These are phyloP conservation scores for Petrea volubilis DNA, from an alignment of 257 asterid species.

Conservation along the genomic window DNA sequence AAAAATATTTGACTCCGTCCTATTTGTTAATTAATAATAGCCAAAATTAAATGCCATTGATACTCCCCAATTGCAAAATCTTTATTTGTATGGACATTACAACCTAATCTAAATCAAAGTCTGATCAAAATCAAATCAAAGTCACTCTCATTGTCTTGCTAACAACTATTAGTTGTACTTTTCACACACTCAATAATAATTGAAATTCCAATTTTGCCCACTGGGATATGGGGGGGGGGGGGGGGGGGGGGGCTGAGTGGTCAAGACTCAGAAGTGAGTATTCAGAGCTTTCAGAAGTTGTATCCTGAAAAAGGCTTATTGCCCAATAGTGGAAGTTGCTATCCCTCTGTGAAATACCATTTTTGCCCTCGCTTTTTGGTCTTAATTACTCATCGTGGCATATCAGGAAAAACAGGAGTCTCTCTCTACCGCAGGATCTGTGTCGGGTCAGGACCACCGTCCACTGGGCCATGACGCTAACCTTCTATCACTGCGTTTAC, in stretches of 20 bases:
- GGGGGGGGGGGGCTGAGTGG: not conserved
- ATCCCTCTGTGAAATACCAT: not conserved
- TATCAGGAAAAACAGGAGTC: slow-evolving; percentile 27
- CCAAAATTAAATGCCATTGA: not conserved
- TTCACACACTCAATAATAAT: not conserved
- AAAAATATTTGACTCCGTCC: too few relatives aligned
- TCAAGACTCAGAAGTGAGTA: slow-evolving; percentile 23
- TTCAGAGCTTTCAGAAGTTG: slow-evolving; percentile 27
- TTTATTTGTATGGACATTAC: not conserved
- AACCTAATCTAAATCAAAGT: too few relatives aligned
- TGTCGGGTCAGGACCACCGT: slow-evolving; percentile 45
- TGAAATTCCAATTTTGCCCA: slow-evolving; percentile 15
- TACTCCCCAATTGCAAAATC: not conserved
- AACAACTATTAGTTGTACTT: not conserved
- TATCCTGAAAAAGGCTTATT: slow-evolving; percentile 24
- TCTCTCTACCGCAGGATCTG: slow-evolving; percentile 41
- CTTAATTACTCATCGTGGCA: slow-evolving; percentile 11
- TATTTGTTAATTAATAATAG: too few relatives aligned
- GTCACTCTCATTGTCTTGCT: not conserved
- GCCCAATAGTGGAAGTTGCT: slow-evolving; percentile 37
- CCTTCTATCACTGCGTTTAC: slow-evolving; percentile 32
- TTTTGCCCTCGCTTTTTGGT: not conserved
- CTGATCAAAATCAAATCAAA: not conserved
- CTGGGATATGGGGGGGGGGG: slow-evolving; percentile 13
- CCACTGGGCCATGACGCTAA: slow-evolving; percentile 41